Evolutionary conservation across 805 yeast species (phyloP).

Genomic region (Schwanniomyces pseudopolymorphus): DNA sequence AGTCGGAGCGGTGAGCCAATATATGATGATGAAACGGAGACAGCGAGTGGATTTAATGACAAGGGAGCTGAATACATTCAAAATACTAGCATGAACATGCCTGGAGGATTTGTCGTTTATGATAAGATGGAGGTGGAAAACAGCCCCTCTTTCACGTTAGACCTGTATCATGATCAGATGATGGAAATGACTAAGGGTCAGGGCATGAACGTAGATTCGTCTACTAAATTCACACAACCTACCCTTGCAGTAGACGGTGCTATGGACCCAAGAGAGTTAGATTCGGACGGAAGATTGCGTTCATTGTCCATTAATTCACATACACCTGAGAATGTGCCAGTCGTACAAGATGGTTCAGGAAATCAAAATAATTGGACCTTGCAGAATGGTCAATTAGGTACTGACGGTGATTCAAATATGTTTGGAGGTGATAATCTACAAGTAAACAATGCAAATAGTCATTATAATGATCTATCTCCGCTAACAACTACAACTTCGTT

Average conservation of each 20-base stretch:
- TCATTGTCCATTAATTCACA: neutral
- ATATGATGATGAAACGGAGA: neutral
- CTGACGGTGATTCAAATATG: constrained; percentile 5
- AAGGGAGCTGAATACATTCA: neutral
- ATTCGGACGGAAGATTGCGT: neutral
- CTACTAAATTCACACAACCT: constrained; percentile 6
- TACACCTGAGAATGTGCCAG: neutral
- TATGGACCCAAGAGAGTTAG: neutral
- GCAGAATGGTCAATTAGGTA: neutral
- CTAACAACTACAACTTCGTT: constrained; percentile 44
- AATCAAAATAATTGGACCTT: neutral
- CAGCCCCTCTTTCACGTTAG: constrained; percentile 37
- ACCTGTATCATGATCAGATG: constrained; percentile 24
- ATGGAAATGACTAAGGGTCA: neutral
- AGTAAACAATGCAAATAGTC: constrained; percentile 1
- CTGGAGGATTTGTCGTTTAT: constrained; percentile 26
- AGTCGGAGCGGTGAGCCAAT: neutral
- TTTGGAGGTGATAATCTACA: neutral
- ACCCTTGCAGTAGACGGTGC: neutral
- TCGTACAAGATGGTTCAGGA: neutral
- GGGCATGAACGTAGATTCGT: neutral
- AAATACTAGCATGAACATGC: constrained; percentile 17
- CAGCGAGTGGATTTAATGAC: neutral
- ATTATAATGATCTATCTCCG: constrained; percentile 35
- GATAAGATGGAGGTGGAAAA: constrained; percentile 38